Evolutionary conservation across 441 rosid species (phyloP), one percentile per base, ranked within the genome.

Genomic region (Eugenia klotzschiana): DNA sequence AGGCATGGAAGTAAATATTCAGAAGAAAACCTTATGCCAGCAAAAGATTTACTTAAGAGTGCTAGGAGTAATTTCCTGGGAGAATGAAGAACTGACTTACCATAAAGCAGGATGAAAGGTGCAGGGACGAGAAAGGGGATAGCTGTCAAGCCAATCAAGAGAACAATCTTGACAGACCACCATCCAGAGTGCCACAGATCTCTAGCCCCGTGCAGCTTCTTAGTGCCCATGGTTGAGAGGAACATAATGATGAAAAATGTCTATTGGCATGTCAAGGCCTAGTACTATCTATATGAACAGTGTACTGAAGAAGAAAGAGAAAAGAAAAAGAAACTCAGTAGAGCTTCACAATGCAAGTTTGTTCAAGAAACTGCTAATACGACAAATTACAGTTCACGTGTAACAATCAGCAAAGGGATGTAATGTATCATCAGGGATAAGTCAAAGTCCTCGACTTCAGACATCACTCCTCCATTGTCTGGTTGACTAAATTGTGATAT

Each of bases 181-280:
- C 99, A 94, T 79, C 99, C 99, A 23, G 98, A 96, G 81, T 96
- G 98, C 99, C 99, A 96, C 60, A 81, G 83, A 86, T 94, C 97
- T 89, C 95, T 91, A 15, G 92, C 87, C 60, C 86, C 90, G 27
- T 90, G 86, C 77, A 91, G 41, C 90, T 92, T 95, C 77, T 92
- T 86, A 49, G 95, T 91, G 29, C 98, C 93, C 82, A 88, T 91
- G 4, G 97, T 94, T 81, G 97, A 90, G 74, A 93, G 84, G 89
- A 93, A 96, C 98, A 96, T 94, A 33, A 93, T 72, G 33, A 94
- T 89, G 81, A 87, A 96, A 88, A 96, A 96, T 84, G 91, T 79
- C 99, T 94, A 80, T 29, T 50, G 14, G 43, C 49, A 37, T 7
- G 85, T 92, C 84, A 94, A 95, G 96, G 89, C 37, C 40, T 33